Base-by-base conservation (phyloP, 495 filamentous ascomycete species). In the Xylaria longipes region DNA sequence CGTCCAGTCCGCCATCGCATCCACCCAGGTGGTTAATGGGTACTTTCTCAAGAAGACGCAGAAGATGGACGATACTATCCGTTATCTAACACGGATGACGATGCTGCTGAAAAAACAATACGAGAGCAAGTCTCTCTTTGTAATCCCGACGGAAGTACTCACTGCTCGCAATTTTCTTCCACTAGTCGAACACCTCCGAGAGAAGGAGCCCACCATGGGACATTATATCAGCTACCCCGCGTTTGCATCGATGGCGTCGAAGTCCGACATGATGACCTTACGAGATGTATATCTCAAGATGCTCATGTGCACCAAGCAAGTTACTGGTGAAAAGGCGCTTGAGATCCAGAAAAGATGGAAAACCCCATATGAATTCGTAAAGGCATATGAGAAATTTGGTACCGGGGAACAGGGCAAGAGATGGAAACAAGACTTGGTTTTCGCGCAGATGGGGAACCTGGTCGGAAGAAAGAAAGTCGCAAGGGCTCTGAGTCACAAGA, bases 271-370 rank as follows among this genome's bases (percentile, higher is more conserved):
- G 52, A 84, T 94, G 56, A 91, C 91, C 3, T 83, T 95, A 27
- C 85, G 92, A 48, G 93, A 97, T 71, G 77, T 95, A 0, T 95
- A 87, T 75, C 77, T 96, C 29, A 95, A 95, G 79, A 95, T 97
- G 92, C 82, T 97, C 62, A 95, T 97, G 93, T 93, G 91, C 74
- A 92, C 89, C 12, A 86, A 87, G 31, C 91, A 92, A 2, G 82
- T 97, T n/a, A 91, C 89, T 5, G 91, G 92, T 0, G 93, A 96
- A 72, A 95, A 94, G 77, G 93, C 93, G 0, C 77, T 94, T 3
- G 93, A 94, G 80, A 93, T 97, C 14, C 93, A 95, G 72, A 89
- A 87, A 72, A 76, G 82, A 14, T 97, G 92, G 91, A 87, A 84
- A 69, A 96, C 93, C 15, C 93, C 93, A 3, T 84, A 85, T 60